Base-by-base conservation (phyloP, 2,329 filamentous ascomycete genomes). In the Fusarium pseudonygamai region DNA sequence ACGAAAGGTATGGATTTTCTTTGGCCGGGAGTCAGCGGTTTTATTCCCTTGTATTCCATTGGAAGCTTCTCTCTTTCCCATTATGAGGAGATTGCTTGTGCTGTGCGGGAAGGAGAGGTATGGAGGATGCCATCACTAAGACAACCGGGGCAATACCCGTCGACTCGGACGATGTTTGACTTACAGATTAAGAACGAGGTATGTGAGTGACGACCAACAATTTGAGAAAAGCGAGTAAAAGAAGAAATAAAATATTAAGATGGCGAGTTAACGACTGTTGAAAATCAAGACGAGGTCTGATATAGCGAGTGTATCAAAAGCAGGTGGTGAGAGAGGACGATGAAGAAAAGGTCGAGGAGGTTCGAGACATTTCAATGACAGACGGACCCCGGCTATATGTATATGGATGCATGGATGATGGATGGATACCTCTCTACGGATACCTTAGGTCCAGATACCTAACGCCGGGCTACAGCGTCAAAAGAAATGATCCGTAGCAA, bases 401-500 rank as follows among this genome's bases (percentile, higher is more conserved):
- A 18, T 40, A 28, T n/a, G 24, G 40, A n/a, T 30, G 15, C 10
- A 37, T 36, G 32, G 32, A 57, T 46, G 39, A 36, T 36, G 18
- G n/a, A 46, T 34, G 53, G 39, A 43, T 34, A 22, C 28, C 22
- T 49, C 36, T 40, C 28, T 52, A 24, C n/a, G 18, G 43, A 46
- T 15, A 47, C 20, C 18, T 8, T 22, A 34, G 16, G 24, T 43
- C 64, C 57, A 68, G 63, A 24, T 57, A 45, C 47, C 46, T 63
- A 68, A 56, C 45, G 28, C 49, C 40, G 67, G 22, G 55, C 53
- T 70, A 67, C 49, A 69, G 60, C 64, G 32, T 64, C 61, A 60
- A 68, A 58, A 76, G 75, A 77, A 77, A 77, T 76, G 75, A 76
- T 69, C 69, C 64, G 37, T 43, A 72, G 53, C 52, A 45, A 62